phyloP scores from a whole-genome alignment of 495 filamentous ascomycete genomes.

The Penicillium ucsense region DNA sequence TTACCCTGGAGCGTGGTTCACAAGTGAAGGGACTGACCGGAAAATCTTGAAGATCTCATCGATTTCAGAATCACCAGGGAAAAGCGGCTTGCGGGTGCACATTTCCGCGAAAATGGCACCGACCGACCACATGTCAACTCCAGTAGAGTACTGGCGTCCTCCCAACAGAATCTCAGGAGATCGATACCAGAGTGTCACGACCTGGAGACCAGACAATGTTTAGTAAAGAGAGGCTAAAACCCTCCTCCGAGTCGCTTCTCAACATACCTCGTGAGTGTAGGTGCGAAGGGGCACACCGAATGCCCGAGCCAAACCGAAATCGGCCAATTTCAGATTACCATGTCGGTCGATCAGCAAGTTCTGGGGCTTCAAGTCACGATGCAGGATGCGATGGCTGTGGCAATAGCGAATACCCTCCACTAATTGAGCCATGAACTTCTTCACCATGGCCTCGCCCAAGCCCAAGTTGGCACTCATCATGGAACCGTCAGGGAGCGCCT shows the following conservation, averaged over 20 bases:
- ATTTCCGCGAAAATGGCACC: conserved; percentile 99
- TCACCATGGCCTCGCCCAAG: conserved; percentile 82
- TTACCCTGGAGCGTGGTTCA: background rate
- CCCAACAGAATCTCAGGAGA: conserved; percentile 96
- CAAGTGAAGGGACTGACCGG: conserved; percentile 44
- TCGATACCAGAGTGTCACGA: conserved; percentile 97
- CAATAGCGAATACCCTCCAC: conserved; percentile 89
- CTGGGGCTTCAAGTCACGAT: conserved; percentile 96
- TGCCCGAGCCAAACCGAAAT: conserved; percentile 93
- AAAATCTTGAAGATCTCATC: conserved; percentile 99
- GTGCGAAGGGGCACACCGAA: conserved; percentile 95
- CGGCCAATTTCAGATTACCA: conserved; percentile 92
- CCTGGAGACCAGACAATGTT: conserved; percentile 32
- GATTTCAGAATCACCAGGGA: conserved; percentile 97
- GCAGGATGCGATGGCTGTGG: conserved; percentile 88
- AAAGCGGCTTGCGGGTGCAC: conserved; percentile 95
- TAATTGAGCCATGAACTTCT: conserved; percentile 95
- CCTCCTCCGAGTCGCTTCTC: background rate
- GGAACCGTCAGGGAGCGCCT: conserved; percentile 74
- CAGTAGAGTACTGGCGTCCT: conserved; percentile 94
- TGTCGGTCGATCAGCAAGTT: conserved; percentile 92
- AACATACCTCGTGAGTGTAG: conserved; percentile 82
- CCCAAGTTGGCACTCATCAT: conserved; percentile 61
- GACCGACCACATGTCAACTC: conserved; percentile 98
- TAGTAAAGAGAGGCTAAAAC: background rate